Evolutionary conservation across 1,284 basidiomycete genomes (phyloP), one percentile per base, ranked within the genome.

Genomic region (Omphalotus olearius): DNA sequence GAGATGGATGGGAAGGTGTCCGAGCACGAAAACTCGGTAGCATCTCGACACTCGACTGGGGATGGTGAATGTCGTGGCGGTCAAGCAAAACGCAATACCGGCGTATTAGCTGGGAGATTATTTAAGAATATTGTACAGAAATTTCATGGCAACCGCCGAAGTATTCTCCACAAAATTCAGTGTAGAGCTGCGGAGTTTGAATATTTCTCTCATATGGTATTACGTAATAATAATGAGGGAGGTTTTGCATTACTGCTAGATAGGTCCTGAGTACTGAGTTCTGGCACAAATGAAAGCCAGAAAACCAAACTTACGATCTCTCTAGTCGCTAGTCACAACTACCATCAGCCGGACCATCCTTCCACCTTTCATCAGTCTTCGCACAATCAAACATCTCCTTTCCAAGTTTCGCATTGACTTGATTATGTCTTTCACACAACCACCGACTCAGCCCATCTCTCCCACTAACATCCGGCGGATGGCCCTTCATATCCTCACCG

Each of bases 391-490:
- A 97, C 47, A 46, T 67, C 52, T 77, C 73, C 76, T 96, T 97
- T 45, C 93, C 92, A 46, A 97, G 70, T 66, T 85, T 83, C 62
- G 73, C 73, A 62, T 96, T 98, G 46, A 98, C 93, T 61, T 88
- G 87, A 62, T 98, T 97, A 67, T 98, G 94, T 60, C 88, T 73
- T 69, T 88, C 79, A 64, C 94, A 98, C 57, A 98, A 73, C 93
- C 93, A 98, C 59, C 73, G 70, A 62, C 88, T 91, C 56, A 97
- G 69, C 42, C 73, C 79, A 2, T 69, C 72, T 51, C 91, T 72
- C 37, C 83, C 78, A 57, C 76, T 79, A 16, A 93, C 86, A 60
- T 93, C 85, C 1, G 91, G 91, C 40, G 89, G 86, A 60, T 81
- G 68, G 16, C 59, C 64, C 58, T 75, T 72, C 56, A 93, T 79